A percentile compares a stretch with the other conserved stretches of the same genome.
phyloP scores from a whole-genome alignment of 108 stramenopile genomes.

The Stephanodiscus minutulus region DNA sequence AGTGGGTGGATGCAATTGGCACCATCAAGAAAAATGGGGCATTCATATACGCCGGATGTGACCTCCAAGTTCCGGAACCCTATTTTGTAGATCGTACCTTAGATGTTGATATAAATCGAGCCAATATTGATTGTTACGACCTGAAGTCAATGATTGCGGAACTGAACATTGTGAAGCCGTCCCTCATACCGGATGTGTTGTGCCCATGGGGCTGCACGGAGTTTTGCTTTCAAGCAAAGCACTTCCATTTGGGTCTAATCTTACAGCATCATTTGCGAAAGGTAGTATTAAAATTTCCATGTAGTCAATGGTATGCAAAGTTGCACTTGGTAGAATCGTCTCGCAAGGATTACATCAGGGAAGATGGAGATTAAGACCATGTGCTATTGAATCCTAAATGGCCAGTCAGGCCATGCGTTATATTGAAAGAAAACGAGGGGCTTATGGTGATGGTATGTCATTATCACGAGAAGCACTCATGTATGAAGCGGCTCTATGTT shows the following conservation, averaged over 20 bases:
- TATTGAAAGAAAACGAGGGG: not conserved
- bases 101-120: too few species aligned
- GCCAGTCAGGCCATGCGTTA: constrained; percentile 4
- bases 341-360: constrained; percentile 6
- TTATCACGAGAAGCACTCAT: not conserved
- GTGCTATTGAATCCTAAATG: constrained; percentile 15
- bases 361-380: not conserved
- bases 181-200: constrained; percentile 12
- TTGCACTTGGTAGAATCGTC: not conserved
- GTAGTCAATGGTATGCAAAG: not conserved
- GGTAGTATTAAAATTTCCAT: not conserved
- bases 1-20: too few species aligned
- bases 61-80: too few species aligned
- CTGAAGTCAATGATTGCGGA: not conserved
- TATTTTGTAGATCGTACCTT: too few species aligned
- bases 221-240: not conserved
- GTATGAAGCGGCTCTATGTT: not conserved
- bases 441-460: constrained; percentile 9
- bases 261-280: constrained; percentile 9
- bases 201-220: constrained; percentile 36
- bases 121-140: too few species aligned
- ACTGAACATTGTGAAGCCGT: not conserved
- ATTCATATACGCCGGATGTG: too few species aligned
- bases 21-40: too few species aligned
- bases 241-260: not conserved